These are phyloP conservation scores for Aspergillus sp. DNA, from an alignment of 2,329 filamentous ascomycete genomes.

Conservation along the genomic window DNA sequence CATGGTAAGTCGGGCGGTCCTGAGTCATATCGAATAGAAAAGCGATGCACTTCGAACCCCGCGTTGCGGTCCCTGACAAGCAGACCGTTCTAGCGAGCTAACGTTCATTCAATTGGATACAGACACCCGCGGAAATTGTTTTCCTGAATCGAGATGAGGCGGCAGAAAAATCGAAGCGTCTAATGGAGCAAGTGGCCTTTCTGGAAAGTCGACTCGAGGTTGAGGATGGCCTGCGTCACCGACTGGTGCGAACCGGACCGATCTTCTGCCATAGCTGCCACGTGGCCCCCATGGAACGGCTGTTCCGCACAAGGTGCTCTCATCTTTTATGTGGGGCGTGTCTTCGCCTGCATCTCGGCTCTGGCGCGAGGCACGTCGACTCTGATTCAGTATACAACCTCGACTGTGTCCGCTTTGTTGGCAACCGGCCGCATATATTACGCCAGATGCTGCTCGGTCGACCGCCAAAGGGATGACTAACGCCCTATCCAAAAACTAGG, in stretches of 20 bases:
- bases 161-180: background rate
- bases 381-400: background rate
- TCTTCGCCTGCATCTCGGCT: background rate
- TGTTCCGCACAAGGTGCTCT: background rate
- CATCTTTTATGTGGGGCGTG: background rate
- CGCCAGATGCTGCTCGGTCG: background rate
- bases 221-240: background rate
- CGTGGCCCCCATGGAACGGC: background rate
- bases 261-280: background rate
- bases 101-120: background rate
- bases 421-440: background rate
- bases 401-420: background rate
- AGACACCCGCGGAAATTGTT: background rate
- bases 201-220: background rate
- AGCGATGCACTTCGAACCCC: background rate
- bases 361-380: background rate
- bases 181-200: background rate
- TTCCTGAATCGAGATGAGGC: background rate
- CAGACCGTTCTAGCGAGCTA: background rate
- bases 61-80: background rate
- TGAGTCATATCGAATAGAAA: background rate
- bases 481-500: background rate
- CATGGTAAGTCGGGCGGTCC: background rate
- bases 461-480: background rate
- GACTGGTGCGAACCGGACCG: background rate